These are phyloP conservation scores for Salvia hispanica DNA, from an alignment of 257 asterid species.

Conservation along the genomic window DNA sequence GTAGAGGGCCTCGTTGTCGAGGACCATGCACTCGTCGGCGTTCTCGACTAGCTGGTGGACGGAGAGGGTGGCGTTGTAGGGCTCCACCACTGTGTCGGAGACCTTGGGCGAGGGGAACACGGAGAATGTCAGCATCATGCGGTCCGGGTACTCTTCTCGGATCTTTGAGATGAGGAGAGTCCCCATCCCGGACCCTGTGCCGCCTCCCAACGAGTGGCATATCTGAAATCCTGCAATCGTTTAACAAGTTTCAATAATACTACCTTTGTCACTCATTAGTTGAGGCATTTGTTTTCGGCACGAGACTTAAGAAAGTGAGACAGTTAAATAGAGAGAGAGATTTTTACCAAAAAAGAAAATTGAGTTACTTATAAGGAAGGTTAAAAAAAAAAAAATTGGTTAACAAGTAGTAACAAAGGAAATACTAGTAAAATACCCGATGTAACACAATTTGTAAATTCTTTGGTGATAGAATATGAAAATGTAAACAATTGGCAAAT, in stretches of 20 bases:
- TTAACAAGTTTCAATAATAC: not conserved
- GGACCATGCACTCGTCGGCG: constrained; percentile 82
- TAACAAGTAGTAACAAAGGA: too few relatives aligned
- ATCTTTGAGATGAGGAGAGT: constrained; percentile 68
- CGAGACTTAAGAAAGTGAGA: too few relatives aligned
- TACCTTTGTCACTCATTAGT: too few relatives aligned
- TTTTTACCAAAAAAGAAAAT: too few relatives aligned
- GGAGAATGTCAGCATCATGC: constrained; percentile 79
- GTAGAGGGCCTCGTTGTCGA: constrained; percentile 74
- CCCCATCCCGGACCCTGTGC: constrained; percentile 82
- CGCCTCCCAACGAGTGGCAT: constrained; percentile 77
- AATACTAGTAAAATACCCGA: not conserved
- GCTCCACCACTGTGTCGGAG: constrained; percentile 77
- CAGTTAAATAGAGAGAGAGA: too few relatives aligned
- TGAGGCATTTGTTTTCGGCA: too few relatives aligned
- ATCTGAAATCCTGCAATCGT: constrained; percentile 56
- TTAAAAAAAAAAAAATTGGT: too few relatives aligned
- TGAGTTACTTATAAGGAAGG: too few relatives aligned
- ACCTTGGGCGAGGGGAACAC: constrained; percentile 81
- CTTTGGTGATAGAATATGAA: too few relatives aligned
- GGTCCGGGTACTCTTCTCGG: constrained; percentile 74
- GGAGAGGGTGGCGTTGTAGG: constrained; percentile 76
- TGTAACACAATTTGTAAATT: too few relatives aligned
- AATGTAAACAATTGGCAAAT: too few relatives aligned
- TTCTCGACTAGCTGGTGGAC: constrained; percentile 75